These are phyloP conservation scores for Calocybe gangraenosa DNA, from an alignment of 768 basidiomycete species.

Conservation along the genomic window DNA sequence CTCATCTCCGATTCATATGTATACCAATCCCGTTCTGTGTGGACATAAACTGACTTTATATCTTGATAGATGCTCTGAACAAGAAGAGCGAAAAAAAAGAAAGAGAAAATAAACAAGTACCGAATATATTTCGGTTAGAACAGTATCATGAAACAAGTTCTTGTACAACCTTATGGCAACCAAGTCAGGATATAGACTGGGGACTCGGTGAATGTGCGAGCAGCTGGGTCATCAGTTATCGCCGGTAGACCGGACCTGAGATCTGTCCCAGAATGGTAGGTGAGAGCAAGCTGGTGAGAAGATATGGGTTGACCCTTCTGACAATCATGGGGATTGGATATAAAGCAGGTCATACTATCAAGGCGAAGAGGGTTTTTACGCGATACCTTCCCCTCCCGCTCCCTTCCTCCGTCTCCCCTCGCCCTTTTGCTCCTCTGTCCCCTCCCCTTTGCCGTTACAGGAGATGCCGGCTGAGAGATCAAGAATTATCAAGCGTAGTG, in stretches of 20 bases:
- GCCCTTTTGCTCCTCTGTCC: conserved; percentile 13
- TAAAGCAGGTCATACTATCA: conserved; percentile 20
- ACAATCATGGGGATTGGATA: conserved; percentile 18
- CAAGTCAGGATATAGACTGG: no score
- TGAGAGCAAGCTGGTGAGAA: conserved; percentile 16
- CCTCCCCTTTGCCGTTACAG: no score
- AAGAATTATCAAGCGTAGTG: conserved; percentile 31
- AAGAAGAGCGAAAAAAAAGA: no score
- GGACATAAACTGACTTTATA: no score
- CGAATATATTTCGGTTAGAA: no score
- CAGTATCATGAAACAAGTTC: no score
- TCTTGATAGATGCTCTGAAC: no score
- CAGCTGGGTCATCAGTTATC: conserved; percentile 17
- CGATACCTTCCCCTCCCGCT: conserved; percentile 17
- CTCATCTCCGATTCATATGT: no score
- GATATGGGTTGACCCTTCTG: conserved; percentile 15
- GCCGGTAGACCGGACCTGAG: conserved; percentile 15
- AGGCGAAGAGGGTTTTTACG: conserved; percentile 19
- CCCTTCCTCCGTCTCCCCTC: no score
- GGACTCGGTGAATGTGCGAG: conserved; percentile 17
- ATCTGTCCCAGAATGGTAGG: conserved; percentile 17
- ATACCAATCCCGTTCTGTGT: no score
- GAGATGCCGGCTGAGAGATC: conserved; percentile 48
- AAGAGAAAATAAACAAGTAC: no score
- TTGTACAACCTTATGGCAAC: no score